Conservation (phyloP, 2,329 filamentous ascomycete species). For the Drechmeria coniospora region DNA sequence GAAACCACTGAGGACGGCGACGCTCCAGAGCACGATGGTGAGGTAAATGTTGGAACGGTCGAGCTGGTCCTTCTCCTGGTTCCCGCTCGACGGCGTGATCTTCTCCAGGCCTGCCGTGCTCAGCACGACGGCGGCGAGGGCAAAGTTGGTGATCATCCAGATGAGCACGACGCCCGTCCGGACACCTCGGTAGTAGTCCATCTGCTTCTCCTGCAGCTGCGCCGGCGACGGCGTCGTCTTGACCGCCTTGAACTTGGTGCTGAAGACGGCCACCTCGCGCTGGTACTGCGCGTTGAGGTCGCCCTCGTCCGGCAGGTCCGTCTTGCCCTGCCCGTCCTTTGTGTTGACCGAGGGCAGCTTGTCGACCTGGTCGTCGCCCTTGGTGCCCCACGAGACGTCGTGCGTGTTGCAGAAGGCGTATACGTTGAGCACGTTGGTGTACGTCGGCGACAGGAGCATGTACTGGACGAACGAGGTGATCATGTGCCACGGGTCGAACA, state of each 20-base stretch:
- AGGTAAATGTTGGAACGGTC: conserved; percentile 67
- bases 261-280: conserved; percentile 60
- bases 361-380: conserved; percentile 91
- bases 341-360: conserved; percentile 78
- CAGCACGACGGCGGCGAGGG: conserved; percentile 69
- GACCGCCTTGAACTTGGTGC: conserved; percentile 57
- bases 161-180: conserved; percentile 78
- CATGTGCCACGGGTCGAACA: conserved; percentile 99
- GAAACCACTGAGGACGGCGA: conserved; percentile 69
- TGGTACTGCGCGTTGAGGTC: conserved; percentile 95
- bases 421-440: conserved; percentile 97
- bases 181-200: conserved; percentile 97
- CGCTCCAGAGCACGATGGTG: conserved; percentile 74
- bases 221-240: conserved; percentile 41
- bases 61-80: conserved; percentile 25
- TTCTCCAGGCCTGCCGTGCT: conserved; percentile 70
- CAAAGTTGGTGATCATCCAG: conserved; percentile 97
- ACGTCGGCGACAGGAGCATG: conserved; percentile 84
- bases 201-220: conserved; percentile 63
- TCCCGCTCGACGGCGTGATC: conserved; percentile 30
- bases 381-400: conserved; percentile 96
- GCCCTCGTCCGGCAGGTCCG: conserved; percentile 86
- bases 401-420: conserved; percentile 98
- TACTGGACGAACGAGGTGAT: conserved; percentile 92
- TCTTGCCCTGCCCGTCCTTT: conserved; percentile 81